A percentile compares a stretch with the other conserved stretches of the same genome.
Conservation (phyloP, 192 early-diverging fungal species). For the Mortierella antarctica region DNA sequence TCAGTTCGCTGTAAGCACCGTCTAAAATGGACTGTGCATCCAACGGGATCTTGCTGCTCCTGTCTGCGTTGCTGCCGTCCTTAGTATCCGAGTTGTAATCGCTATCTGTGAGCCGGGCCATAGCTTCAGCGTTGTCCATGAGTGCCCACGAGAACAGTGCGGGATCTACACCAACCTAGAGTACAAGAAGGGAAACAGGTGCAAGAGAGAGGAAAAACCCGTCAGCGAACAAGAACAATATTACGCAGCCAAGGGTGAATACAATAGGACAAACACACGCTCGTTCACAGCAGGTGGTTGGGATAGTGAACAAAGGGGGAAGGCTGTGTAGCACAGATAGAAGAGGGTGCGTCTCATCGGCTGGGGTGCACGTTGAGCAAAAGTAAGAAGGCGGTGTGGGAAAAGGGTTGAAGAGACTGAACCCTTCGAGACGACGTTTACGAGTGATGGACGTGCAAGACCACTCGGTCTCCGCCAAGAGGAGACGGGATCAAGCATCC, state of each 20-base stretch:
- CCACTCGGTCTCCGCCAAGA: too few relatives aligned
- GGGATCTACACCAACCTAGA: slow-evolving; percentile 53
- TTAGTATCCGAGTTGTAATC: slow-evolving; percentile 32
- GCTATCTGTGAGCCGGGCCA: slow-evolving; percentile 49
- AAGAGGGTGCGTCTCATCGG: too few relatives aligned
- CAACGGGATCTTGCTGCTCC: slow-evolving; percentile 7
- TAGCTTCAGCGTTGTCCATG: slow-evolving; percentile 68
- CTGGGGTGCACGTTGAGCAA: too few relatives aligned
- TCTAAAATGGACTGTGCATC: slow-evolving; percentile 67
- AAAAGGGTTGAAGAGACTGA: background rate
- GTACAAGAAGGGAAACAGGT: background rate
- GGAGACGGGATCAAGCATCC: too few relatives aligned
- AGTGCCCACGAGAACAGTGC: slow-evolving; percentile 70
- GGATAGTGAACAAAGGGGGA: too few relatives aligned
- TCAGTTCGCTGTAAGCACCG: slow-evolving; percentile 59
- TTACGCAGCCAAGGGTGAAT: background rate
- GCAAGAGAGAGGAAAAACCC: background rate
- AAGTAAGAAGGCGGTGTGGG: too few relatives aligned
- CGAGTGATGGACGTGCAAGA: too few relatives aligned
- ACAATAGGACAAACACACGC: background rate
- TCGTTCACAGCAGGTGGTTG: too few relatives aligned
- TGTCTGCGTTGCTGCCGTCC: slow-evolving; percentile 8
- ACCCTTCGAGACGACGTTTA: background rate
- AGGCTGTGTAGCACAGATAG: too few relatives aligned
- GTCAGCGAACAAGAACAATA: background rate